Evolutionary conservation across 805 yeast genomes (phyloP).

Genomic region (Lipomyces spencermartinsiae): DNA sequence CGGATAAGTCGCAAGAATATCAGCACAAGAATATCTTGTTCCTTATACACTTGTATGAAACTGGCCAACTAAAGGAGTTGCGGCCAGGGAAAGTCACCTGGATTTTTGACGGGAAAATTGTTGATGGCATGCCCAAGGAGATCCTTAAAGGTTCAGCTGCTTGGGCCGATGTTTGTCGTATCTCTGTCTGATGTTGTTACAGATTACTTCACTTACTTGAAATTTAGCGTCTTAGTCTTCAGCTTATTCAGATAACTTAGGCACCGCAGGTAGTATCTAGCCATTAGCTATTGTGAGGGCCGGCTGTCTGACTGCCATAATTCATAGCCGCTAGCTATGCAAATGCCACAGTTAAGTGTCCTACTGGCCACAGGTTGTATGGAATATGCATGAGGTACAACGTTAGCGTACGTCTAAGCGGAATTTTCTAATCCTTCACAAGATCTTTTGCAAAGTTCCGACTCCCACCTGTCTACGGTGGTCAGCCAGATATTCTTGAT

Average conservation of each 20-base stretch:
- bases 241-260: slow-evolving; percentile 4
- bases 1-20: too few species aligned
- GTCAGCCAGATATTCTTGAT: slow-evolving; percentile 5
- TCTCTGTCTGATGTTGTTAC: too few species aligned
- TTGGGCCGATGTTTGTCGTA: too few species aligned
- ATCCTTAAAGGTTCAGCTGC: too few species aligned
- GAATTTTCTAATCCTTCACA: not conserved
- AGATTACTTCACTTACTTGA: slow-evolving; percentile 1
- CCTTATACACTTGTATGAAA: too few species aligned
- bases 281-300: slow-evolving; percentile 2
- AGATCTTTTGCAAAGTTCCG: slow-evolving; percentile 6
- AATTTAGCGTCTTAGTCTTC: not conserved
- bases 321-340: slow-evolving; percentile 1
- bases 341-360: slow-evolving; percentile 3
- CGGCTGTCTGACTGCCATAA: slow-evolving; percentile 4
- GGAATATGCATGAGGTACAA: slow-evolving; percentile 7
- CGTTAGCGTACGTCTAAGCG: not conserved
- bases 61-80: too few species aligned
- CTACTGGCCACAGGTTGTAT: not conserved
- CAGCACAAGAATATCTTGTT: too few species aligned
- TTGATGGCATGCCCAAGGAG: too few species aligned
- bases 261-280: too few species aligned
- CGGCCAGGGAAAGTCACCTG: too few species aligned
- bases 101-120: too few species aligned
- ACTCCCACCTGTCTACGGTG: slow-evolving; percentile 2